Conservation (phyloP, 202 grass and related monocot genomes). For the Carex sylvatica region DNA sequence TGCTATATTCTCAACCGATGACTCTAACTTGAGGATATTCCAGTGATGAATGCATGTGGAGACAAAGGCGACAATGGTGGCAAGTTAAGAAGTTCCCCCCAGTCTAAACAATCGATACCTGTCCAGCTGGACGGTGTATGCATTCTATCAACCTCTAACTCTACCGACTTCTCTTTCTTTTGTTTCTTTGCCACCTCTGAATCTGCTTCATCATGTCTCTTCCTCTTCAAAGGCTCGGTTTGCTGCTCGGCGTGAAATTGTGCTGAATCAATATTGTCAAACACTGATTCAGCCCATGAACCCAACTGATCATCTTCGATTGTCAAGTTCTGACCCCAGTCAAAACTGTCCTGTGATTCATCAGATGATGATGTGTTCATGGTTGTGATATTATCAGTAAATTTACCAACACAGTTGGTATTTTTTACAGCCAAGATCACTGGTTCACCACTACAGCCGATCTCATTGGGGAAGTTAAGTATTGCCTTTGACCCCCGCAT, state of each 20-base stretch:
- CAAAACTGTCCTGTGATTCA: conserved; percentile 13
- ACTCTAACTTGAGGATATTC: conserved; percentile 41
- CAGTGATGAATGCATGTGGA: conserved; percentile 30
- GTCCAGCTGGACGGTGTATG: conserved; percentile 42
- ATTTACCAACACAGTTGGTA: not conserved
- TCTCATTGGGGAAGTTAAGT: conserved; percentile 86
- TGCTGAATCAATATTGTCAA: not conserved
- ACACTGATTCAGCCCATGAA: conserved; percentile 4
- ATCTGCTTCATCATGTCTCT: conserved; percentile 22
- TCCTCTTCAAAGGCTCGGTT: not conserved
- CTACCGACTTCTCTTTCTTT: not conserved
- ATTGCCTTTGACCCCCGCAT: conserved; percentile 81
- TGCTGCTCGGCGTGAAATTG: not conserved
- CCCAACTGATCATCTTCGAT: not conserved
- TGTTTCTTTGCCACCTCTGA: not conserved
- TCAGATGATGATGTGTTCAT: not conserved
- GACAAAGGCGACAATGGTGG: conserved; percentile 48
- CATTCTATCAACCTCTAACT: not conserved
- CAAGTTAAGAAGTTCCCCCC: conserved; percentile 22
- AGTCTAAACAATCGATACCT: conserved; percentile 8
- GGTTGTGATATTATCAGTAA: not conserved
- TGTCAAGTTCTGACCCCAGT: conserved; percentile 5
- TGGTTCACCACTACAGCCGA: conserved; percentile 30
- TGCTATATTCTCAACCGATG: conserved; percentile 6
- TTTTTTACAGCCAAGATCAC: not conserved